A percentile compares a stretch with the other conserved stretches of the same genome.
Evolutionary conservation across 352 stramenopile species (phyloP).

Genomic region (Stramenopiles sp.): DNA sequence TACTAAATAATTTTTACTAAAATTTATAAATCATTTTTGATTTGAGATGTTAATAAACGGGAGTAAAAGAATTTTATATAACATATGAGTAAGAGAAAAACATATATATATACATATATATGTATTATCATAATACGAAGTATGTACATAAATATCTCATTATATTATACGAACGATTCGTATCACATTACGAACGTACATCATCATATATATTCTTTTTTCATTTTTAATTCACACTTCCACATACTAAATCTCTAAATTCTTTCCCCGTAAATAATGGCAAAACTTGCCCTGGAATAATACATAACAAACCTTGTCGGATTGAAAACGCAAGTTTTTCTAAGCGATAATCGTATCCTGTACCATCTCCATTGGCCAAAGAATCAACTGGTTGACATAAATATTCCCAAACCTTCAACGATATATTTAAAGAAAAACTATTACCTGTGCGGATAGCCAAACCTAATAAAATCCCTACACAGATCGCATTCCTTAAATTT

Average conservation of each 20-base stretch:
- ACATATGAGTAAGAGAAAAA: no score
- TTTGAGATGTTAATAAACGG: no score
- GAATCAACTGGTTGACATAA: neutral
- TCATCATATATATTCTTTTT: neutral
- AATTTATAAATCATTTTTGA: no score
- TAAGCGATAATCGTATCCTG: no score
- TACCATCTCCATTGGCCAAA: neutral
- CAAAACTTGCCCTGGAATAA: neutral
- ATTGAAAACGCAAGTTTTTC: no score
- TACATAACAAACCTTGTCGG: neutral
- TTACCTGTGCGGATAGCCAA: neutral
- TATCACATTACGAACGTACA: no score
- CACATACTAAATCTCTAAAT: neutral
- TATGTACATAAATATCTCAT: no score
- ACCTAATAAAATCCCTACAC: neutral
- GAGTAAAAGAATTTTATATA: no score
- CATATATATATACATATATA: no score
- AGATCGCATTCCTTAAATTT: neutral
- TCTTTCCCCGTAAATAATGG: constrained; percentile 4
- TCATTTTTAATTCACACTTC: neutral
- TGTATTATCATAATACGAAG: no score
- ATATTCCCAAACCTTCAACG: neutral
- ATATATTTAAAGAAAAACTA: neutral
- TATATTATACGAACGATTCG: no score
- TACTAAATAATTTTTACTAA: no score